phyloP scores from a whole-genome alignment of 441 rosid genomes.

The Melianthus villosus region DNA sequence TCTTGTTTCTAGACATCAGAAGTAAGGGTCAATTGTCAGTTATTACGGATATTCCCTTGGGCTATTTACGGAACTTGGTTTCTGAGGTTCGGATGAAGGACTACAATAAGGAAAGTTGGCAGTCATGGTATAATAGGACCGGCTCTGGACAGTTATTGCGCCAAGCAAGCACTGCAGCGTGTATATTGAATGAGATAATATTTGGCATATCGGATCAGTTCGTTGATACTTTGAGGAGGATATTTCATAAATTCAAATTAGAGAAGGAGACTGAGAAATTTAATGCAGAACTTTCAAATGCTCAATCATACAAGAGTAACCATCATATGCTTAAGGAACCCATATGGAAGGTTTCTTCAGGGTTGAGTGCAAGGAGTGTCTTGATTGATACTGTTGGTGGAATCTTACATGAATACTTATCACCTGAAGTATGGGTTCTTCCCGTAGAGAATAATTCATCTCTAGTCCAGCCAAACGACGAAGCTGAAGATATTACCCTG shows the following conservation, averaged over 20 bases:
- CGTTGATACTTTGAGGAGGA: constrained; percentile 27
- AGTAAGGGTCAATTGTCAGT: constrained; percentile 46
- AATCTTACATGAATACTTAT: constrained; percentile 76
- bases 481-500: constrained; percentile 30
- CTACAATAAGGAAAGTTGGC: constrained; percentile 61
- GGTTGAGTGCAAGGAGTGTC: constrained; percentile 24
- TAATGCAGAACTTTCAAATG: constrained; percentile 14
- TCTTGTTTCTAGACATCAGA: constrained; percentile 37
- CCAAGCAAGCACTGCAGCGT: constrained; percentile 66
- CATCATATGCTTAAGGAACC: no score
- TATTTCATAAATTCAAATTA: constrained; percentile 37
- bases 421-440: constrained; percentile 77
- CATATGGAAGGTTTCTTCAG: constrained; percentile 45
- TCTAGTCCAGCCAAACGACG: constrained; percentile 18
- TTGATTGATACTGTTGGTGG: constrained; percentile 66
- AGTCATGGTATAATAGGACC: constrained; percentile 60
- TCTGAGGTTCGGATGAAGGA: constrained; percentile 58
- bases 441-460: constrained; percentile 40
- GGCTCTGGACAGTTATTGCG: constrained; percentile 73
- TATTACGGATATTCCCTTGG: constrained; percentile 65
- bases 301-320: no score
- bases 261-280: constrained; percentile 13
- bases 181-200: constrained; percentile 80
- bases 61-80: constrained; percentile 41
- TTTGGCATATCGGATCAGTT: constrained; percentile 66